Conservation (phyloP, 495 filamentous ascomycete species). For the Aspergillus steynii region DNA sequence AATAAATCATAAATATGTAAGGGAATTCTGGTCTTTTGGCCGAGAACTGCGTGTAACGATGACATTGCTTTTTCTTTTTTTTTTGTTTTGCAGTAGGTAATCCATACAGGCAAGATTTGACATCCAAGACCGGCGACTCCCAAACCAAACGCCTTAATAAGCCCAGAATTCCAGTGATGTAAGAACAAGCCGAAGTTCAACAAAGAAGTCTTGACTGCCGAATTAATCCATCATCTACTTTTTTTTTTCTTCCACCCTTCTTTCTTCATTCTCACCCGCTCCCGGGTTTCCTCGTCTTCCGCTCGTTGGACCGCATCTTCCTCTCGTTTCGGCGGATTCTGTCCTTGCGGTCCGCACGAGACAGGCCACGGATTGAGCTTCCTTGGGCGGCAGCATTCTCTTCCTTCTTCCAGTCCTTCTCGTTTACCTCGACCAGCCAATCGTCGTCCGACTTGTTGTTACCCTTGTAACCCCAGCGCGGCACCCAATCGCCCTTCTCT, state of each 20-base stretch:
- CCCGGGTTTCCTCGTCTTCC: conserved; percentile 48
- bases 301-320: conserved; percentile 67
- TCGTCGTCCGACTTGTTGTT: conserved; percentile 77
- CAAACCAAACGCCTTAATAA: conserved; percentile 31
- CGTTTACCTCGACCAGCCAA: conserved; percentile 89
- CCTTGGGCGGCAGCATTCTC: conserved; percentile 58
- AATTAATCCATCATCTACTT: conserved; percentile 1
- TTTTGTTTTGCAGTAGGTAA: conserved; percentile 13
- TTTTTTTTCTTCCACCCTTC: background rate
- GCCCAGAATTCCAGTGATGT: conserved; percentile 23
- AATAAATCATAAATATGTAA: background rate
- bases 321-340: conserved; percentile 68
- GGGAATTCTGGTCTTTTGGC: background rate
- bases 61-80: conserved; percentile 20
- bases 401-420: conserved; percentile 69
- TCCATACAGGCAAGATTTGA: conserved; percentile 15
- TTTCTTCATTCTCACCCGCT: conserved; percentile 14
- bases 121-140: conserved; percentile 24
- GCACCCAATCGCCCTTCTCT: conserved; percentile 80
- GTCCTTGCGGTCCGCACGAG: conserved; percentile 62
- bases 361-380: conserved; percentile 60
- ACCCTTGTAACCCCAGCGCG: conserved; percentile 93
- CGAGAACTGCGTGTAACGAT: background rate
- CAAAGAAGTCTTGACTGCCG: conserved; percentile 6
- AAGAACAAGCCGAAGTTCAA: conserved; percentile 16